Evolutionary conservation across 139 green algal species (phyloP), one percentile per base, ranked within the genome.

Genomic region (Diplosphaera chodatii): DNA sequence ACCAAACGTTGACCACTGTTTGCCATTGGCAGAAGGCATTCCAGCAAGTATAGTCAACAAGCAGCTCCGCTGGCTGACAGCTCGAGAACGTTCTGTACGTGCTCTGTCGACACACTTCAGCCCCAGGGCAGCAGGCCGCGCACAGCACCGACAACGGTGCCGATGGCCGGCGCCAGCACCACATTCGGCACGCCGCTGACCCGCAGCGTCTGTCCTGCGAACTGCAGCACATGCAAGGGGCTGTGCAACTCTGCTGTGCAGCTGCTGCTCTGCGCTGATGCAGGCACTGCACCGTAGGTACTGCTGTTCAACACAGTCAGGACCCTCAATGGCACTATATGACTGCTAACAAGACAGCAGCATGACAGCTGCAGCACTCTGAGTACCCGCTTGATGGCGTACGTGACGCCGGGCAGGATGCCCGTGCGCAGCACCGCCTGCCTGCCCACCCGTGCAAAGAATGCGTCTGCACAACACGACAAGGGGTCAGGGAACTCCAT

Each of bases 141-240:
- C 10, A 70, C n/a, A 23, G 66, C 23, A 23, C 66, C 34, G n/a
- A 16, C 27, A 1, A 62, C 25, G 1, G 41, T 32, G 22, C 66
- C 66, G 34, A 70, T 6, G 5, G 66, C 66, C 22, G 66, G 66
- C 34, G 66, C 66, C 33, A 70, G 27, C 32, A 70, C 30, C 18
- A 32, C 25, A 34, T 34, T 40, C 28, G 66, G 66, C 34, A 40
- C 66, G 25, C 16, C 16, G 3, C 3, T 4, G 13, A 59, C 48
- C 3, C 48, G 48, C 13, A 59, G 48, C 48, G 48, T 18, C 48
- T 59, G 10, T 4, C 48, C 48, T 3, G 48, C 48, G 25, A 27
- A 59, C 48, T 59, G 48, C 48, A 59, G 48, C 37, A 48, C 8
- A 10, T 10, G 37, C 37, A 48, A 48, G 10, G 37, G 10, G 37